Conservation (phyloP, 2,329 filamentous ascomycete genomes). For the Aspergillus sergii region DNA sequence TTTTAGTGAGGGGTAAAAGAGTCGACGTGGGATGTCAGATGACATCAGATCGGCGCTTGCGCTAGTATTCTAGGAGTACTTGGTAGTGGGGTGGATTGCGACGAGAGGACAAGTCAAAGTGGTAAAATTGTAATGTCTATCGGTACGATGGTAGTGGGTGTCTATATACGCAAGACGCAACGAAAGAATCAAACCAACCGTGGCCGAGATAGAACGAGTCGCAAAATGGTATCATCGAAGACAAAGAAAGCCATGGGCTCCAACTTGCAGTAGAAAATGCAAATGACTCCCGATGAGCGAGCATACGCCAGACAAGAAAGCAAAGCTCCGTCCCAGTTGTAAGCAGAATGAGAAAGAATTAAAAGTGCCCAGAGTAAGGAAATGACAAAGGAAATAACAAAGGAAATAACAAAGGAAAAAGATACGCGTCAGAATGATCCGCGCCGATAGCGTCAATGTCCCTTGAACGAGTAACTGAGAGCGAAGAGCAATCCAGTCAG, state of each 20-base stretch:
- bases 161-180: conserved; percentile 20
- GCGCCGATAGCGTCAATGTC: conserved; percentile 19
- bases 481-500: conserved; percentile 32
- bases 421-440: conserved; percentile 2
- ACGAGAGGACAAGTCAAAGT: neutral
- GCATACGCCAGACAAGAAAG: conserved; percentile 19
- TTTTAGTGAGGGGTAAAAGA: neutral
- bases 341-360: conserved; percentile 16
- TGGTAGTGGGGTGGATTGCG: neutral
- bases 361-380: conserved; percentile 10
- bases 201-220: conserved; percentile 17
- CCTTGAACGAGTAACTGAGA: conserved; percentile 1
- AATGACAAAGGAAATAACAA: conserved; percentile 16
- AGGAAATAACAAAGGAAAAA: conserved; percentile 8
- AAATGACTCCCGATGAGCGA: conserved; percentile 29
- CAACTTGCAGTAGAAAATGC: conserved; percentile 24
- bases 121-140: conserved; percentile 15
- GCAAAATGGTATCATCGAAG: conserved; percentile 44
- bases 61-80: neutral
- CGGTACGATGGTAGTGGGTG: conserved; percentile 20
- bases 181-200: conserved; percentile 26
- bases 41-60: neutral
- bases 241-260: conserved; percentile 28
- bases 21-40: neutral
- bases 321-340: conserved; percentile 29